phyloP scores from a whole-genome alignment of 2,329 filamentous ascomycete species.

The Pestalotiopsis sp. region DNA sequence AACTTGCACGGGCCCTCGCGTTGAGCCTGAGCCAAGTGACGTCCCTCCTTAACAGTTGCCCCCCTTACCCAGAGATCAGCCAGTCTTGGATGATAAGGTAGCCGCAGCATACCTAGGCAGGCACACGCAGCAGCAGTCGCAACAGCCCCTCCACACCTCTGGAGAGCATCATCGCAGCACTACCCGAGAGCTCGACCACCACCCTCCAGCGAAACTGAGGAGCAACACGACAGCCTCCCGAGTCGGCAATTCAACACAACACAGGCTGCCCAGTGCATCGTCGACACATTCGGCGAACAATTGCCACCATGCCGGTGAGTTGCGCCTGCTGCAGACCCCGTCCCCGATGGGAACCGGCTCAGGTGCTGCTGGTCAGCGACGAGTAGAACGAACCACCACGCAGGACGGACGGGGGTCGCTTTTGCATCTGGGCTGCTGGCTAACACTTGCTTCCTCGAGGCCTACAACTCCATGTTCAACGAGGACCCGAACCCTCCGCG shows the following conservation, averaged over 20 bases:
- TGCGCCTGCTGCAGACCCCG: neutral
- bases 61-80: conserved; percentile 18
- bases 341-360: neutral
- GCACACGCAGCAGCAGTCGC: conserved; percentile 13
- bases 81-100: conserved; percentile 11
- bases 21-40: conserved; percentile 17
- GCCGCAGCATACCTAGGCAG: neutral
- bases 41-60: conserved; percentile 20
- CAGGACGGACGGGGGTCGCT: neutral
- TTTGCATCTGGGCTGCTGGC: neutral
- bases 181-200: neutral
- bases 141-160: neutral
- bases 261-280: conserved; percentile 6
- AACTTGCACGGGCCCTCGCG: neutral
- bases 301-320: conserved; percentile 50
- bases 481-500: conserved; percentile 68
- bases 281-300: conserved; percentile 15
- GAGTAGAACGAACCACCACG: neutral
- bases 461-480: conserved; percentile 98
- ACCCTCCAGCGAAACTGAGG: conserved; percentile 2
- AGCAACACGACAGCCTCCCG: neutral
- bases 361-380: neutral
- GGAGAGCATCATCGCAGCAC: conserved; percentile 2
- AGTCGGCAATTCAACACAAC: neutral
- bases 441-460: conserved; percentile 49